phyloP scores from a whole-genome alignment of 2,329 filamentous ascomycete species.

The Neonectria punicea region DNA sequence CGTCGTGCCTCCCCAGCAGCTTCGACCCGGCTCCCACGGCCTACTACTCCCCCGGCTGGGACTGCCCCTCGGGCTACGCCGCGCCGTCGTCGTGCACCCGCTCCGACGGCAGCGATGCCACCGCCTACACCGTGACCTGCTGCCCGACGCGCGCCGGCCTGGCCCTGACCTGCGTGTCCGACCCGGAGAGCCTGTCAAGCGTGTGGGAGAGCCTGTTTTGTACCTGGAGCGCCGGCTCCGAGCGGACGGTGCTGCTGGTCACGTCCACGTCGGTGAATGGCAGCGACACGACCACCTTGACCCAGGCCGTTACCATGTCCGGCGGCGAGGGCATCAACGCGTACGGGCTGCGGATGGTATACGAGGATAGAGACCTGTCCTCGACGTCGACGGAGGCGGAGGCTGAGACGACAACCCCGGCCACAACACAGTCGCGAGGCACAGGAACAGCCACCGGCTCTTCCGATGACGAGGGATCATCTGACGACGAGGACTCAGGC shows the following conservation, averaged over 20 bases:
- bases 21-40: slow-evolving; percentile 41
- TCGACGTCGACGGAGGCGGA: slow-evolving; percentile 16
- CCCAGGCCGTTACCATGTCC: slow-evolving; percentile 29
- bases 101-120: slow-evolving; percentile 35
- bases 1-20: slow-evolving; percentile 44
- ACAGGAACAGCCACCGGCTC: neutral
- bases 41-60: slow-evolving; percentile 47
- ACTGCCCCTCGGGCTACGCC: slow-evolving; percentile 47
- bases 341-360: slow-evolving; percentile 50
- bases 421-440: neutral
- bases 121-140: slow-evolving; percentile 49
- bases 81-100: slow-evolving; percentile 42
- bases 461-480: neutral
- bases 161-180: slow-evolving; percentile 43
- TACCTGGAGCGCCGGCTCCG: slow-evolving; percentile 46
- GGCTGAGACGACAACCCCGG: slow-evolving; percentile 11
- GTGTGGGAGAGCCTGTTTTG: slow-evolving; percentile 45
- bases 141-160: slow-evolving; percentile 45
- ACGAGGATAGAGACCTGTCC: slow-evolving; percentile 43
- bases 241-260: slow-evolving; percentile 37
- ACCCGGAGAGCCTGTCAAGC: slow-evolving; percentile 34
- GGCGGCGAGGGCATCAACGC: slow-evolving; percentile 46
- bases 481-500: neutral
- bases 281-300: slow-evolving; percentile 32
- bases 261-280: slow-evolving; percentile 38